Evolutionary conservation across 345 rosid species (phyloP), one percentile per base, ranked within the genome.

Genomic region (Hibiscus trionum): DNA sequence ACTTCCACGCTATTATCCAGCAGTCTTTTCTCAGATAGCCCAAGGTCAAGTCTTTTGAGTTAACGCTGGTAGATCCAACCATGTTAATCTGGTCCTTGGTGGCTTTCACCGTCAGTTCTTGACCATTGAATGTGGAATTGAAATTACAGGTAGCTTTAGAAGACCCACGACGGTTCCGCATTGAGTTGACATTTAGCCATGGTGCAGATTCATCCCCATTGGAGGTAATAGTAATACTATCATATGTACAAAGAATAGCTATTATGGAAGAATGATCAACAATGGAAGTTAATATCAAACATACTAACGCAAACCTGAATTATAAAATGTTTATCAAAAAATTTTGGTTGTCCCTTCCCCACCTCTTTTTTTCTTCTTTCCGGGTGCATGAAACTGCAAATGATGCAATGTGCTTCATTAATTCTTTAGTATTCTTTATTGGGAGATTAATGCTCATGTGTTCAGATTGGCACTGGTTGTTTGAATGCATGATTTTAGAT

Each of bases 191-290:
- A 52, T 87, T 86, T 82, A 96, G 98, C 76, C 98, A 96, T 39
- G 97, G 99, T 57, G 99, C 99, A 71, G 99, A 96, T 83, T 84
- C 93, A 61, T 88, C 98, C 66, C 97, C 97, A 5, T 76, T 96
- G 76, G 92, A 93, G 98, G 98, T 93, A 87, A 72, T 46, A 56
- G 14, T 56, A 19, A 56, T 11, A n/a, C 21, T 16, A 5, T 57
- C 24, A 7, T n/a, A 63, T 63, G 49, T 63, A 17, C 27, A 35
- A 39, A 58, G 57, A 17, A 16, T 15, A 59, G 0, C 65, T 35
- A 57, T 59, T 5, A n/a, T 21, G 24, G 24, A 59, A 39, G 3
- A 70, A 55, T 19, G 10, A 37, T 21, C 19, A 55, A 39, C 44
- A 57, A 5, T 70, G 17, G 21, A 53, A 52, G 17, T 55, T 14